phyloP scores from a whole-genome alignment of 2,329 filamentous ascomycete genomes.

The Aspergillus sp. region DNA sequence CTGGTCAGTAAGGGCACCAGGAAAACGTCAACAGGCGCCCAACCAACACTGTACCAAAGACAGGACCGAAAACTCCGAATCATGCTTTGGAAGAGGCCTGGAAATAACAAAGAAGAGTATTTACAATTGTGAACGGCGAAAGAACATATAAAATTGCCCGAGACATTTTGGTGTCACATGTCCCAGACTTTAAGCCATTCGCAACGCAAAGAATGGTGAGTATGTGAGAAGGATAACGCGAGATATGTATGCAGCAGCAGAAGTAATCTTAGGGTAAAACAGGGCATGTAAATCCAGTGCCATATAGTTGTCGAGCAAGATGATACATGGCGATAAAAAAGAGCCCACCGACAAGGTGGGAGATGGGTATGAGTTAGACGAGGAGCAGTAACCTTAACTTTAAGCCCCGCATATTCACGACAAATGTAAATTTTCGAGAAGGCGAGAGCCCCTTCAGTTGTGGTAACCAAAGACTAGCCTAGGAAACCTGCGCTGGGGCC shows the following conservation, averaged over 20 bases:
- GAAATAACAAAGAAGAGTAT: conserved; percentile 7
- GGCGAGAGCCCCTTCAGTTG: not conserved
- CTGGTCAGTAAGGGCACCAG: not conserved
- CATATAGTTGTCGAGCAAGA: conserved; percentile 18
- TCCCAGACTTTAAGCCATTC: not conserved
- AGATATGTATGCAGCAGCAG: not conserved
- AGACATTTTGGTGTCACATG: not conserved
- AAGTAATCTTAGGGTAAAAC: not conserved
- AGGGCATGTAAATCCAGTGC: conserved; percentile 21
- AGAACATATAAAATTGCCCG: not conserved
- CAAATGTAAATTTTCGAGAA: not conserved
- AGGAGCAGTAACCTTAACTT: not conserved
- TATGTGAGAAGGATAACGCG: not conserved
- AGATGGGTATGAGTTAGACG: not conserved
- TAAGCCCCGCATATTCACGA: not conserved
- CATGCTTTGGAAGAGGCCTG: conserved; percentile 4
- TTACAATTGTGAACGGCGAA: conserved; percentile 8
- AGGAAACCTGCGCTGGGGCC: conserved; percentile 30
- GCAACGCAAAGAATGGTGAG: not conserved
- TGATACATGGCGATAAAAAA: conserved; percentile 1
- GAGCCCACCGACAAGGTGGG: not conserved
- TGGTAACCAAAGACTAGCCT: conserved; percentile 2
- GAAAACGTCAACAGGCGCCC: not conserved
- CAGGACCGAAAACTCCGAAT: conserved; percentile 10
- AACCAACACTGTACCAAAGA: conserved; percentile 3